A percentile compares a stretch with the other conserved stretches of the same genome.
phyloP scores from a whole-genome alignment of 192 early-diverging fungal species.

The Backusella circina region DNA sequence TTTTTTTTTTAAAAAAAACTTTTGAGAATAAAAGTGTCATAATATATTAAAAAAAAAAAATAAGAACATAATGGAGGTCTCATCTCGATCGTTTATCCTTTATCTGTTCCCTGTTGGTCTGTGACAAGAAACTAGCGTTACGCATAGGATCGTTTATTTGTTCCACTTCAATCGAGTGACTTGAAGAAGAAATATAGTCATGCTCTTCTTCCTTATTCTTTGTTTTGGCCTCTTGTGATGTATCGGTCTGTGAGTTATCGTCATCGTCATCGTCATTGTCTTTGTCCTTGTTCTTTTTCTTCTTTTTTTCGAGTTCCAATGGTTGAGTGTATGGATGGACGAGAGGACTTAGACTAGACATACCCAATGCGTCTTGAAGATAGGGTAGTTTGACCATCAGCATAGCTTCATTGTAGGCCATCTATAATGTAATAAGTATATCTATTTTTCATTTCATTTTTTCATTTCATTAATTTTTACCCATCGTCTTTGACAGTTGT shows the following conservation, averaged over 20 bases:
- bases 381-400: neutral
- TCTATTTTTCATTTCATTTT: neutral
- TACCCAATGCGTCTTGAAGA: neutral
- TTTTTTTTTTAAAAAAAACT: too few relatives aligned
- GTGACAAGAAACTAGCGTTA: neutral
- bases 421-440: neutral
- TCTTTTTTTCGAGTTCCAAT: neutral
- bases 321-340: neutral
- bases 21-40: too few relatives aligned
- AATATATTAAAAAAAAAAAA: too few relatives aligned
- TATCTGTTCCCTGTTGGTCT: neutral
- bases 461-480: neutral
- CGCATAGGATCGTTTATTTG: neutral
- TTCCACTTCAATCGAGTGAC: neutral
- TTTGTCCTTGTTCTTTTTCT: neutral
- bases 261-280: neutral
- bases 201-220: neutral
- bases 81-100: neutral
- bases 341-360: conserved; percentile 7
- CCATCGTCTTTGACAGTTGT: conserved; percentile 8
- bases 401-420: conserved; percentile 1
- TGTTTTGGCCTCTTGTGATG: neutral
- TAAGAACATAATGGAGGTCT: neutral
- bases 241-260: neutral
- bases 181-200: neutral